phyloP scores from a whole-genome alignment of 2,329 filamentous ascomycete species.

The Neocucurbitaria cava region DNA sequence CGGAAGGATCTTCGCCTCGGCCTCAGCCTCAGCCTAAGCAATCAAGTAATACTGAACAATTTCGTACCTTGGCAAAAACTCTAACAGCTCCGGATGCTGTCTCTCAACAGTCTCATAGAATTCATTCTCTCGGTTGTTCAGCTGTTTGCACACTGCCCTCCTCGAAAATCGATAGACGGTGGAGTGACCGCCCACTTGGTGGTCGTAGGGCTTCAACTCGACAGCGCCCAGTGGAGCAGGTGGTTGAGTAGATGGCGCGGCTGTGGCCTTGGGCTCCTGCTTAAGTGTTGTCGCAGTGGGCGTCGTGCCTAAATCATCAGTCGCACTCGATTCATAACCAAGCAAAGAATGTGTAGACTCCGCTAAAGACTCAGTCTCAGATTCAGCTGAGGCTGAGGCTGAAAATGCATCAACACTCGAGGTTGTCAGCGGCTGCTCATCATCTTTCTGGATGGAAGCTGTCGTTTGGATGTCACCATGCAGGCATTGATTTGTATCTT shows the following conservation, averaged over 20 bases:
- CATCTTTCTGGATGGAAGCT: slow-evolving; percentile 48
- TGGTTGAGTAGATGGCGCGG: slow-evolving; percentile 43
- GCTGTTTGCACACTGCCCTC: slow-evolving; percentile 94
- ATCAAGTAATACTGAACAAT: slow-evolving; percentile 18
- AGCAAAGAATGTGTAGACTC: slow-evolving; percentile 53
- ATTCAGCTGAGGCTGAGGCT: slow-evolving; percentile 47
- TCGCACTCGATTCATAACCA: slow-evolving; percentile 61
- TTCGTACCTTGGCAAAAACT: slow-evolving; percentile 79
- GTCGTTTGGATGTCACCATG: slow-evolving; percentile 63
- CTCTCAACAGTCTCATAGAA: slow-evolving; percentile 97
- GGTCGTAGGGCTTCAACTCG: slow-evolving; percentile 93
- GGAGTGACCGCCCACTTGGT: slow-evolving; percentile 96
- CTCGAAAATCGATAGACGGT: slow-evolving; percentile 96
- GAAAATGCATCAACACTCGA: slow-evolving; percentile 33
- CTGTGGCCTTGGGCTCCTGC: slow-evolving; percentile 39
- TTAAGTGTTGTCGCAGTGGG: slow-evolving; percentile 43
- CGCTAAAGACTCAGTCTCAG: slow-evolving; percentile 51
- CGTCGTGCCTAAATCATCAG: slow-evolving; percentile 58
- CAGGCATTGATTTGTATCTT: slow-evolving; percentile 66
- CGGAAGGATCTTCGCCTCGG: slow-evolving; percentile 44
- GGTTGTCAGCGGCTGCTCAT: slow-evolving; percentile 47
- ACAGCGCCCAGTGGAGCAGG: slow-evolving; percentile 81
- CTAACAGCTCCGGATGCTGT: slow-evolving; percentile 85
- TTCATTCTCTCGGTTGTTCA: slow-evolving; percentile 97
- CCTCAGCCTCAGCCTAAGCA: slow-evolving; percentile 50